Percentiles rank a stretch among this genome's conserved stretches.
Evolutionary conservation across 2,329 filamentous ascomycete species (phyloP).

Genomic region (Aspergillus eucalypticola): DNA sequence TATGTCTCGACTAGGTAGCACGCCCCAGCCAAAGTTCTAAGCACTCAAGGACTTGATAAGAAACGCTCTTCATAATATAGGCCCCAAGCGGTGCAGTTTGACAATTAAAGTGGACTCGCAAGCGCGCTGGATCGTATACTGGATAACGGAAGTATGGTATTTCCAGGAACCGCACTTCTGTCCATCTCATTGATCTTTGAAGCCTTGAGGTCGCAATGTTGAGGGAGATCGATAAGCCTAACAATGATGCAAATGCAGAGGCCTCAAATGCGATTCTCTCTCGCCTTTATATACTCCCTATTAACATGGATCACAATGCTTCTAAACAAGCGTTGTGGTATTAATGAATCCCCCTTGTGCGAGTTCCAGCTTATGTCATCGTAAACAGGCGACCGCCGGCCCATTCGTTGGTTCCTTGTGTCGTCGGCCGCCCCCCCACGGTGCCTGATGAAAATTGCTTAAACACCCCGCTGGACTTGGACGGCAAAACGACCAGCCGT

Average conservation of each 20-base stretch:
- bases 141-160: background rate
- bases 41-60: background rate
- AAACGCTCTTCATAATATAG: too few species aligned
- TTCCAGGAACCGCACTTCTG: background rate
- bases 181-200: background rate
- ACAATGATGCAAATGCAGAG: background rate
- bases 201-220: background rate
- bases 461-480: slow-evolving; percentile 31
- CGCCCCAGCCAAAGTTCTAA: background rate
- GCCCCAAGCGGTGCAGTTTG: too few species aligned
- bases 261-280: background rate
- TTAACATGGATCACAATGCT: background rate
- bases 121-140: background rate
- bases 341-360: background rate
- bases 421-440: slow-evolving; percentile 31
- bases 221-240: background rate
- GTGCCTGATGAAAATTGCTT: slow-evolving; percentile 40
- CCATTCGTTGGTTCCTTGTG: slow-evolving; percentile 14
- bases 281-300: too few species aligned
- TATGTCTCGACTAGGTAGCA: background rate
- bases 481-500: slow-evolving; percentile 25
- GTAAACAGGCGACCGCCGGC: slow-evolving; percentile 21
- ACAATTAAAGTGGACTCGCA: too few species aligned
- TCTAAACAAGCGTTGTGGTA: background rate
- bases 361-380: slow-evolving; percentile 34